phyloP scores from a whole-genome alignment of 495 filamentous ascomycete species.

The Platismatia glauca region DNA sequence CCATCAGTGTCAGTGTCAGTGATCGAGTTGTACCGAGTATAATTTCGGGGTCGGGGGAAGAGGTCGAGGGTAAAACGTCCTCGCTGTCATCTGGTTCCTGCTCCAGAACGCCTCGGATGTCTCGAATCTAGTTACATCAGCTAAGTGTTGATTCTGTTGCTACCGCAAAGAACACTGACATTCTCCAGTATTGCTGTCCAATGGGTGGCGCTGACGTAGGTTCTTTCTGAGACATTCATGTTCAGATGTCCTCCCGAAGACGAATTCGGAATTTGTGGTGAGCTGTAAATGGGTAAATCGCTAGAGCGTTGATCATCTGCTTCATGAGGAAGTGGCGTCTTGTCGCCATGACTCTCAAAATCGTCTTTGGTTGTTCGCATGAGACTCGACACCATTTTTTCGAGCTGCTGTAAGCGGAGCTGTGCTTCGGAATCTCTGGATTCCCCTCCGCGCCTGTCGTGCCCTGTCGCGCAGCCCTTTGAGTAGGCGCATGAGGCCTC shows the following conservation, averaged over 20 bases:
- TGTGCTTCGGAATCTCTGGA: conserved; percentile 37
- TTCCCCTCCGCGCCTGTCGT: conserved; percentile 29
- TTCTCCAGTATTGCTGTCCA: conserved; percentile 49
- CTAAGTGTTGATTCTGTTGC: conserved; percentile 5
- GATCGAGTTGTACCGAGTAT: background rate
- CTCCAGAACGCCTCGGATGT: conserved; percentile 29
- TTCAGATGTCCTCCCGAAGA: background rate
- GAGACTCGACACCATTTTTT: conserved; percentile 44
- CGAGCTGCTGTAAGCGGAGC: conserved; percentile 43
- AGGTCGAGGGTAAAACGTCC: conserved; percentile 16
- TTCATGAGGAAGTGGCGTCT: conserved; percentile 26
- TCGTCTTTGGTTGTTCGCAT: conserved; percentile 30
- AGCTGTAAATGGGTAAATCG: background rate
- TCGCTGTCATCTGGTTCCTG: conserved; percentile 28
- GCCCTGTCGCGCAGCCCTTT: background rate
- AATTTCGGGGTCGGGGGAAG: background rate
- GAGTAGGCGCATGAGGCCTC: conserved; percentile 36
- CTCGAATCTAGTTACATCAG: conserved; percentile 17
- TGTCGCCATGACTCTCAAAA: conserved; percentile 20
- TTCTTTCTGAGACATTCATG: background rate
- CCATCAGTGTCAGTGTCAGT: conserved; percentile 5
- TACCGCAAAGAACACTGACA: conserved; percentile 28
- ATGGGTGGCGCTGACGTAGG: conserved; percentile 45
- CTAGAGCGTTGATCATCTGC: background rate
- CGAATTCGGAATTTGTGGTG: background rate